These are phyloP conservation scores for Ashbya aceris DNA, from an alignment of 1,139 yeast genomes.

Conservation along the genomic window DNA sequence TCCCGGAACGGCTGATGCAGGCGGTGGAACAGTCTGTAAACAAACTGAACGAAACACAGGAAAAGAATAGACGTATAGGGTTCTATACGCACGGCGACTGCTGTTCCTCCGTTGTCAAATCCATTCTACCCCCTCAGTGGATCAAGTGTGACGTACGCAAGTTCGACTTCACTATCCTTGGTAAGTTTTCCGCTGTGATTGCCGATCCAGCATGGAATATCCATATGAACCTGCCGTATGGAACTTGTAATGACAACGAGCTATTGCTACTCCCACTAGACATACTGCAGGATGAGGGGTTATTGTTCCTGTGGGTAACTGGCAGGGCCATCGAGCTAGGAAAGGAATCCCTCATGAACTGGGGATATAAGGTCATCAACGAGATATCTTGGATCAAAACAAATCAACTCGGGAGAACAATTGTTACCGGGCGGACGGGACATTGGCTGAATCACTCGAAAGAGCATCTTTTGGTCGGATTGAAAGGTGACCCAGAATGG, in stretches of 20 bases:
- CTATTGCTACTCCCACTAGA: conserved; percentile 56
- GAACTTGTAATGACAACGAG: conserved; percentile 68
- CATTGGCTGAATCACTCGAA: conserved; percentile 96
- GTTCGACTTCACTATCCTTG: conserved; percentile 59
- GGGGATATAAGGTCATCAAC: conserved; percentile 77
- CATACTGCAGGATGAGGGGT: conserved; percentile 71
- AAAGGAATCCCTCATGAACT: conserved; percentile 57
- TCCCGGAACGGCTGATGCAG: conserved; percentile 33
- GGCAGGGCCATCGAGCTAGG: conserved; percentile 90
- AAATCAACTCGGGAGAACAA: conserved; percentile 77
- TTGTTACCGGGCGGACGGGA: conserved; percentile 92
- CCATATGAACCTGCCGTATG: conserved; percentile 73
- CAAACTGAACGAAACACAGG: conserved; percentile 25
- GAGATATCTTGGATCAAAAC: conserved; percentile 88
- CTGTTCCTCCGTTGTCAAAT: conserved; percentile 32
- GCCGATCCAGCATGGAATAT: conserved; percentile 93
- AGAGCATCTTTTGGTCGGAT: conserved; percentile 78
- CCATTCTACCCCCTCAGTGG: conserved; percentile 62
- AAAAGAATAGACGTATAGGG: conserved; percentile 26
- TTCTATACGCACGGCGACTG: conserved; percentile 51
- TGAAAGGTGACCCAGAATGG: conserved; percentile 79
- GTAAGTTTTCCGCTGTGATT: conserved; percentile 77
- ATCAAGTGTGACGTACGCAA: conserved; percentile 72
- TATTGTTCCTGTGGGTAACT: conserved; percentile 84
- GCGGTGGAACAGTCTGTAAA: conserved; percentile 7